phyloP scores from a whole-genome alignment of 1,284 basidiomycete genomes.

The Cryptococcus wingfieldii region DNA sequence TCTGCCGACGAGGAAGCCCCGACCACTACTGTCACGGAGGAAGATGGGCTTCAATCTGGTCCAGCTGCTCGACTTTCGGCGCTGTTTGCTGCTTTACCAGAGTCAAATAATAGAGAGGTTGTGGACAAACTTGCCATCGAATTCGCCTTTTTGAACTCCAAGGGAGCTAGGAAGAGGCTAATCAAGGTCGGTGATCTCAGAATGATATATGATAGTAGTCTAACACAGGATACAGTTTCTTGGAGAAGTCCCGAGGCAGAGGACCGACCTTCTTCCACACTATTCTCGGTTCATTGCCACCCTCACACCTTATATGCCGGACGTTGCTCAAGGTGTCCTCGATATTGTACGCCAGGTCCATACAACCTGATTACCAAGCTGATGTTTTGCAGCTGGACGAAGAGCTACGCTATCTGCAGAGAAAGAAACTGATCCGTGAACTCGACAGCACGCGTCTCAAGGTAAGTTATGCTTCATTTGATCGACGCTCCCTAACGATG shows the following conservation, averaged over 20 bases:
- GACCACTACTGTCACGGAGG: slow-evolving; percentile 22
- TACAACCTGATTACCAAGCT: background rate
- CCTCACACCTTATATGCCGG: slow-evolving; percentile 87
- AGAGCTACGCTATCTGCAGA: slow-evolving; percentile 92
- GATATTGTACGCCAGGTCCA: slow-evolving; percentile 55
- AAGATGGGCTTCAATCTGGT: slow-evolving; percentile 58
- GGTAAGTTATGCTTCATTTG: slow-evolving; percentile 50
- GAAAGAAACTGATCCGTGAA: slow-evolving; percentile 87
- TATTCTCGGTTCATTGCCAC: slow-evolving; percentile 88
- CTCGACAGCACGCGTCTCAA: slow-evolving; percentile 78
- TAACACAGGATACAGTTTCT: slow-evolving; percentile 61
- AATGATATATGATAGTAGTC: background rate
- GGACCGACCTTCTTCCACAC: slow-evolving; percentile 87
- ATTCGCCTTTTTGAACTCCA: slow-evolving; percentile 93
- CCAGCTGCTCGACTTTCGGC: slow-evolving; percentile 89
- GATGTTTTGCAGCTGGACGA: slow-evolving; percentile 72
- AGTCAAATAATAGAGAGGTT: slow-evolving; percentile 84
- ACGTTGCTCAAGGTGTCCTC: slow-evolving; percentile 78
- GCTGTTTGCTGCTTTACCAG: slow-evolving; percentile 85
- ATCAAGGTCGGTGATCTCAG: slow-evolving; percentile 60
- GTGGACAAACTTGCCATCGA: slow-evolving; percentile 94
- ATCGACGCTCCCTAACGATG: slow-evolving; percentile 6
- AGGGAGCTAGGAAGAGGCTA: slow-evolving; percentile 84
- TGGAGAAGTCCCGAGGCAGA: slow-evolving; percentile 75
- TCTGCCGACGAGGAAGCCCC: background rate